A percentile compares a stretch with the other conserved stretches of the same genome.
Evolutionary conservation across 495 filamentous ascomycete species (phyloP).

Genomic region (Choiromyces venosus): DNA sequence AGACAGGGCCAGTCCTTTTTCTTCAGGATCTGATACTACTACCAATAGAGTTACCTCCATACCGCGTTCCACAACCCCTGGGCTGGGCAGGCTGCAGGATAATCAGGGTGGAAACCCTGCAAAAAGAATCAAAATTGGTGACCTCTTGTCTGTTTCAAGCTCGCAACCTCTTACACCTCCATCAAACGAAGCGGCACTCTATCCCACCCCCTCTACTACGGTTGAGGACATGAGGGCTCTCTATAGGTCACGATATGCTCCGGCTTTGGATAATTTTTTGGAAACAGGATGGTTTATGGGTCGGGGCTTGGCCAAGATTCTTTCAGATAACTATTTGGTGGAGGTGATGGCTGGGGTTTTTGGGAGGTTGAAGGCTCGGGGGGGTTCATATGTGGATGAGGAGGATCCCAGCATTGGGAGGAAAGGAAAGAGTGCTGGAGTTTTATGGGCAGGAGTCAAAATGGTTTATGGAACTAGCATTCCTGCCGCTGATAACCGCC

Average conservation of each 20-base stretch:
- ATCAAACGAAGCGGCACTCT: slow-evolving; percentile 35
- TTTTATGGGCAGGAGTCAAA: slow-evolving; percentile 40
- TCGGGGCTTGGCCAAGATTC: slow-evolving; percentile 23
- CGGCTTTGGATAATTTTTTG: slow-evolving; percentile 33
- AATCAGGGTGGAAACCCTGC: slow-evolving; percentile 32
- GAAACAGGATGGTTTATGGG: slow-evolving; percentile 39
- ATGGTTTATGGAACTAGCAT: slow-evolving; percentile 40
- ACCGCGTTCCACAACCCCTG: slow-evolving; percentile 37
- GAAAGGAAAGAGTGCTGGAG: slow-evolving; percentile 31
- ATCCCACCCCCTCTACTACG: slow-evolving; percentile 29
- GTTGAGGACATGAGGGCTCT: slow-evolving; percentile 33
- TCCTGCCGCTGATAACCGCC: slow-evolving; percentile 36
- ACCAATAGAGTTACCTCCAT: slow-evolving; percentile 29
- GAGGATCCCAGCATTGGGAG: slow-evolving; percentile 36
- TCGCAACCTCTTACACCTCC: slow-evolving; percentile 40
- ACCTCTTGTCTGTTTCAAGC: slow-evolving; percentile 38
- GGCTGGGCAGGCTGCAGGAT: slow-evolving; percentile 20
- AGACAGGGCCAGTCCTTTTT: slow-evolving; percentile 38
- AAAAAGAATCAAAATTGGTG: slow-evolving; percentile 42
- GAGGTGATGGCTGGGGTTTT: slow-evolving; percentile 40
- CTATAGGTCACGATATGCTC: slow-evolving; percentile 32
- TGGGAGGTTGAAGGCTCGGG: slow-evolving; percentile 33
- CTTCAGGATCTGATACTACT: slow-evolving; percentile 38
- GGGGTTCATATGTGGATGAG: slow-evolving; percentile 37
- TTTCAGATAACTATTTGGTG: slow-evolving; percentile 26